A percentile compares a stretch with the other conserved stretches of the same genome.
Evolutionary conservation across 1,284 basidiomycete genomes (phyloP).

Genomic region (Sporisorium graminicola): DNA sequence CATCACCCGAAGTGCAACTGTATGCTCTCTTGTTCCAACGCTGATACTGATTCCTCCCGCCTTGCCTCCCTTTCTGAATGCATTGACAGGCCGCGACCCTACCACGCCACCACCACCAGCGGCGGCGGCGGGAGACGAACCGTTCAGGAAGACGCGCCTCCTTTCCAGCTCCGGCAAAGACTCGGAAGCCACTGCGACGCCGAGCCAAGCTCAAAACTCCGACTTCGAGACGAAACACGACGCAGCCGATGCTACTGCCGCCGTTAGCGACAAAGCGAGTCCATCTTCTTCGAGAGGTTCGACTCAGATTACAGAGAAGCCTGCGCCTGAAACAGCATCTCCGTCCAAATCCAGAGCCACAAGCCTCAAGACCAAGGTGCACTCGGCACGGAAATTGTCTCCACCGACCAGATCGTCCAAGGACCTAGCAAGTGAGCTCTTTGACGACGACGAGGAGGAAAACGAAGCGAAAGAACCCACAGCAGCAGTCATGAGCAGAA

Average conservation of each 20-base stretch:
- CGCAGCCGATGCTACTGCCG: not conserved
- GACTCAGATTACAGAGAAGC: not conserved
- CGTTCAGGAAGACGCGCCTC: conserved; percentile 14
- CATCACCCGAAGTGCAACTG: not conserved
- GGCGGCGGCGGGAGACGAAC: conserved; percentile 2
- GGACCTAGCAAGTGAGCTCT: conserved; percentile 29
- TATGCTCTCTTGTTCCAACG: not conserved
- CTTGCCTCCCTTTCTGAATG: not conserved
- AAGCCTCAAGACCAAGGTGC: not conserved
- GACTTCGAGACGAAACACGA: not conserved
- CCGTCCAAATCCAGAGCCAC: not conserved
- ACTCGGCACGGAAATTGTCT: conserved; percentile 1
- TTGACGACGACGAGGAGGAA: conserved; percentile 19
- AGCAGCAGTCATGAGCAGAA: not conserved
- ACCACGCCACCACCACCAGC: conserved; percentile 3
- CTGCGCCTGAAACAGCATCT: not conserved
- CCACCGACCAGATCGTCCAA: conserved; percentile 1
- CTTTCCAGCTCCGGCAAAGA: conserved; percentile 31
- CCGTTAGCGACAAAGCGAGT: not conserved
- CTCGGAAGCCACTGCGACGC: not conserved
- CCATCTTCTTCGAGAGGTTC: not conserved
- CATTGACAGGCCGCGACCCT: conserved; percentile 13
- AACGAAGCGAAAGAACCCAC: not conserved
- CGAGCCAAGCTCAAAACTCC: not conserved
- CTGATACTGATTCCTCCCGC: not conserved